A percentile compares a stretch with the other conserved stretches of the same genome.
phyloP scores from a whole-genome alignment of 306 rosid species.

The Erythrophleum fordii region DNA sequence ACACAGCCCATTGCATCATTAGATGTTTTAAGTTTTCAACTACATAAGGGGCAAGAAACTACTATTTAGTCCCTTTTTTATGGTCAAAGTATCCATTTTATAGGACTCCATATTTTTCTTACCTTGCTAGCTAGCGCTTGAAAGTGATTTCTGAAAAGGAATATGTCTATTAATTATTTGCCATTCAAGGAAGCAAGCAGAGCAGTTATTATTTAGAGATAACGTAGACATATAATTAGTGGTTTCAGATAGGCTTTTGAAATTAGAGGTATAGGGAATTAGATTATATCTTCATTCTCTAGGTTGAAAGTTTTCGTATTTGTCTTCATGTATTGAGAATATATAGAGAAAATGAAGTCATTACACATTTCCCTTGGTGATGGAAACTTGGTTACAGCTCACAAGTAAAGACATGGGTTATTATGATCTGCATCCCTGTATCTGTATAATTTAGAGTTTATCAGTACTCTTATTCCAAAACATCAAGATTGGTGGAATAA shows the following conservation, averaged over 20 bases:
- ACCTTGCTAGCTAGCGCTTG: too few relatives aligned
- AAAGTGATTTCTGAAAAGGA: not conserved
- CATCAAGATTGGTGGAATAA: too few relatives aligned
- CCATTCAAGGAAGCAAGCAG: not conserved
- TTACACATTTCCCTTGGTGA: too few relatives aligned
- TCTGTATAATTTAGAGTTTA: too few relatives aligned
- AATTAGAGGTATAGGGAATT: not conserved
- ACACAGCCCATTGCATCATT: too few relatives aligned
- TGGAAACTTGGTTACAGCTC: too few relatives aligned
- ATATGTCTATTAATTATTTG: not conserved
- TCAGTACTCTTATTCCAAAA: too few relatives aligned
- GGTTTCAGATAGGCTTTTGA: not conserved
- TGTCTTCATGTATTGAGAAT: not conserved
- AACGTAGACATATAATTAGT: not conserved
- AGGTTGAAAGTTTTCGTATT: not conserved
- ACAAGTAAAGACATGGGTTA: too few relatives aligned
- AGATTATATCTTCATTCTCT: not conserved
- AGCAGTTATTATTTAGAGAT: too few relatives aligned
- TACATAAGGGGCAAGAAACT: too few relatives aligned
- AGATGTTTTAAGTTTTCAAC: too few relatives aligned
- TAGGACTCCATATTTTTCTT: not conserved
- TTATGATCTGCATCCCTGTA: too few relatives aligned
- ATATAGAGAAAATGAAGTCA: not conserved
- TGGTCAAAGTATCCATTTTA: not conserved
- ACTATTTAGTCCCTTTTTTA: not conserved